These are phyloP conservation scores for Xylaria sp. DNA, from an alignment of 2,329 filamentous ascomycete genomes.

Conservation along the genomic window DNA sequence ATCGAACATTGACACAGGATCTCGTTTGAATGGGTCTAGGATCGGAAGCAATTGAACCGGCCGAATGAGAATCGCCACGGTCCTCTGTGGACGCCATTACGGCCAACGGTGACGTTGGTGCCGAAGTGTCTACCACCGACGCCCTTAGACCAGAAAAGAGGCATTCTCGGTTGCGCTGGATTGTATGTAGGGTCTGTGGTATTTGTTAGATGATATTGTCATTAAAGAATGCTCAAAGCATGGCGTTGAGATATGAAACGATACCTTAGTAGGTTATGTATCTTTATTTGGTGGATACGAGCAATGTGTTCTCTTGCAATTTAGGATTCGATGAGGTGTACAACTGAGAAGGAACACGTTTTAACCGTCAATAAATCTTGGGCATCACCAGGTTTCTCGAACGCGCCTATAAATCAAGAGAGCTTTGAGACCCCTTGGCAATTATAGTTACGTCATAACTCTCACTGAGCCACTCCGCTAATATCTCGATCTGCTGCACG, in stretches of 20 bases:
- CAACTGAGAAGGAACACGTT: background rate
- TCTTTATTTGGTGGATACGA: background rate
- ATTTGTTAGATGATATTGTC: slow-evolving; percentile 1
- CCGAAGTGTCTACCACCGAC: slow-evolving; percentile 62
- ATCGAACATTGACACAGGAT: background rate
- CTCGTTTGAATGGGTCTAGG: slow-evolving; percentile 9
- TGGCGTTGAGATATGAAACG: background rate
- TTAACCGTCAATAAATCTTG: slow-evolving; percentile 9
- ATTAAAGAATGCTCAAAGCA: background rate
- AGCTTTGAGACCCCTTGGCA: slow-evolving; percentile 7
- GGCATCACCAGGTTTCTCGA: slow-evolving; percentile 14
- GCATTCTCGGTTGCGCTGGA: slow-evolving; percentile 51
- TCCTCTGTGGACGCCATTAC: slow-evolving; percentile 60
- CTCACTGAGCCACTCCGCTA: background rate
- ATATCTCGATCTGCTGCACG: background rate
- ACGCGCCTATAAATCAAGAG: background rate
- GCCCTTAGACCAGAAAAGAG: slow-evolving; percentile 59
- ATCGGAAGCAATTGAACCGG: slow-evolving; percentile 63
- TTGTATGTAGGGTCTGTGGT: background rate
- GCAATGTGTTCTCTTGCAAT: background rate
- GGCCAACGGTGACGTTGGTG: slow-evolving; percentile 60
- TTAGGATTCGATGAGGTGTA: background rate
- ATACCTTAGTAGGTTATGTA: background rate
- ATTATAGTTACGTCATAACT: slow-evolving; percentile 24
- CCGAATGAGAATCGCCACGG: slow-evolving; percentile 63